Evolutionary conservation across 306 rosid genomes (phyloP).

Genomic region (Myrica gale): DNA sequence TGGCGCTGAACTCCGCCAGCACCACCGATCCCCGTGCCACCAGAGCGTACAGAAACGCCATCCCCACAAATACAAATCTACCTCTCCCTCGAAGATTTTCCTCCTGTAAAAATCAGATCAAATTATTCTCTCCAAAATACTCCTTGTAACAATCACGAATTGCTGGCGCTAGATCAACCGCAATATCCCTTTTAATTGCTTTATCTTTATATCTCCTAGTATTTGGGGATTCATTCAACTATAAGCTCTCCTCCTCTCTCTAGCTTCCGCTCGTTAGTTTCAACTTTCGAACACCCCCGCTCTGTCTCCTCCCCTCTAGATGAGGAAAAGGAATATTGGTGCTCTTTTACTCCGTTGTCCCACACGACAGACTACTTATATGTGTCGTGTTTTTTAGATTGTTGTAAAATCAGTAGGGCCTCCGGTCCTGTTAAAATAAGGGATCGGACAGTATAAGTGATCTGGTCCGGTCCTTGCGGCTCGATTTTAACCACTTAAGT

Average conservation of each 20-base stretch:
- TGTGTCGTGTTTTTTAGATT: background rate
- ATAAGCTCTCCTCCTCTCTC: background rate
- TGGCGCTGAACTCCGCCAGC: slow-evolving; percentile 72
- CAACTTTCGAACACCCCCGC: background rate
- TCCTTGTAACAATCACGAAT: too few species aligned
- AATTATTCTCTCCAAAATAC: background rate
- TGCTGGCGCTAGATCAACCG: background rate
- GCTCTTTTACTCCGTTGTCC: background rate
- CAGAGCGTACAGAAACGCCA: slow-evolving; percentile 83
- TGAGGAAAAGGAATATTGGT: too few species aligned
- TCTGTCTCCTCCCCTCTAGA: background rate
- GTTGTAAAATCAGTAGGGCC: too few species aligned
- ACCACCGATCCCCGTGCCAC: slow-evolving; percentile 94
- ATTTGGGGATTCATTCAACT: background rate
- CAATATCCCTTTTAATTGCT: background rate
- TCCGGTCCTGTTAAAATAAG: too few species aligned
- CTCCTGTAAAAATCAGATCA: background rate
- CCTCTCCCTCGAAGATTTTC: background rate
- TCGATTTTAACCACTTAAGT: too few species aligned
- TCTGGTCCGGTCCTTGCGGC: too few species aligned
- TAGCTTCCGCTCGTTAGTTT: background rate
- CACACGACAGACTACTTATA: background rate
- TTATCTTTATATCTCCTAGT: background rate
- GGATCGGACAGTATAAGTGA: too few species aligned
- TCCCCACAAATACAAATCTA: slow-evolving; percentile 15